Evolutionary conservation across 2,329 filamentous ascomycete species (phyloP).

Genomic region (Onygena corvina): DNA sequence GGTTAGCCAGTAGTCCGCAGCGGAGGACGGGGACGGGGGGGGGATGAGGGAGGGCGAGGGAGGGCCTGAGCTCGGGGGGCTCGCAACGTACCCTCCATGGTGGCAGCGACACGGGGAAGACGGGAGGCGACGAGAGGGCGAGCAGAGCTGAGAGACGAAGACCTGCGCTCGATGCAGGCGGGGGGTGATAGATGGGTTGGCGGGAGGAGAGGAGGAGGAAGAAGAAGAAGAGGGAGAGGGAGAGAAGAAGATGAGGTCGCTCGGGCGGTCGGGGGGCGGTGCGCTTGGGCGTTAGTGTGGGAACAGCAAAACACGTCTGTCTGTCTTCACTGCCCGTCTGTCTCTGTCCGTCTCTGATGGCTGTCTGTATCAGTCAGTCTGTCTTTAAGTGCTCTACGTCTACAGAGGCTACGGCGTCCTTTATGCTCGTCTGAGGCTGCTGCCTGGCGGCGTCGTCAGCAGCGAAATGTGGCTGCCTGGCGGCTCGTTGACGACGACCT

Average conservation of each 20-base stretch:
- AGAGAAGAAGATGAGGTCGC: not conserved
- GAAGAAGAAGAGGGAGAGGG: not conserved
- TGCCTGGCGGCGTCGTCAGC: too few relatives aligned
- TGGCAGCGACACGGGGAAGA: conserved; percentile 28
- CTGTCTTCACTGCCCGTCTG: too few relatives aligned
- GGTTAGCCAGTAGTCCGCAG: conserved; percentile 29
- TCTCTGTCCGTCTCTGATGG: too few relatives aligned
- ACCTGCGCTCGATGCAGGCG: conserved; percentile 20
- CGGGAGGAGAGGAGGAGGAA: too few relatives aligned
- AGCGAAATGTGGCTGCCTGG: too few relatives aligned
- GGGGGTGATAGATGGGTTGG: conserved; percentile 15
- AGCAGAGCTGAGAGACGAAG: conserved; percentile 20
- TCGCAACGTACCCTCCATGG: conserved; percentile 52
- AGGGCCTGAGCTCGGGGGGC: conserved; percentile 23
- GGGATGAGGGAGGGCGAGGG: conserved; percentile 16
- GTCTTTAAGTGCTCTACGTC: too few relatives aligned
- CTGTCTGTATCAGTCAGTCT: too few relatives aligned
- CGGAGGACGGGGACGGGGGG: conserved; percentile 15
- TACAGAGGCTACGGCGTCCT: too few relatives aligned
- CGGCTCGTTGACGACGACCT: too few relatives aligned
- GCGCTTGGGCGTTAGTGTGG: not conserved
- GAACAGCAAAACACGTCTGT: not conserved
- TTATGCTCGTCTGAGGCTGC: too few relatives aligned
- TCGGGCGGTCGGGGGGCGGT: not conserved
- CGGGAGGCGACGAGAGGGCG: conserved; percentile 17